phyloP scores from a whole-genome alignment of 306 rosid species.

The Datisca glomerata region DNA sequence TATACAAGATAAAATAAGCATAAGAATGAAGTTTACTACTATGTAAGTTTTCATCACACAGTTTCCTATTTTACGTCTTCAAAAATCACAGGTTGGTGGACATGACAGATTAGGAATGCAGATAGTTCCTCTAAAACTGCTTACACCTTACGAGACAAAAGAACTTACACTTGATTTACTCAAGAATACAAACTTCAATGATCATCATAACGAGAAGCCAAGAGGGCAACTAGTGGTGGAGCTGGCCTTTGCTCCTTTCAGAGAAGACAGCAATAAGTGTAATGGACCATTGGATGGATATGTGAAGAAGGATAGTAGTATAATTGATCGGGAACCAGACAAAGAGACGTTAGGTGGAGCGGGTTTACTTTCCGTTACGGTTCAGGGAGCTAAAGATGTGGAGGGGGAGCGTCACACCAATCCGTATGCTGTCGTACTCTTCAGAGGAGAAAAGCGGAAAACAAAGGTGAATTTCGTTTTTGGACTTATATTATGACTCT shows the following conservation, averaged over 20 bases:
- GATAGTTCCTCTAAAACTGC: constrained; percentile 56
- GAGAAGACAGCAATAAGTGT: constrained; percentile 41
- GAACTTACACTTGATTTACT: constrained; percentile 61
- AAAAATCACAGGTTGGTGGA: constrained; percentile 61
- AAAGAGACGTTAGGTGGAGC: constrained; percentile 38
- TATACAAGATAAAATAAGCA: too few relatives aligned
- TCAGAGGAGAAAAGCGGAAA: constrained; percentile 61
- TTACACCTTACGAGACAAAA: constrained; percentile 43
- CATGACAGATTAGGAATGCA: constrained; percentile 88
- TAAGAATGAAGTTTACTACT: too few relatives aligned
- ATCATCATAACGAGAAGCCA: constrained; percentile 47
- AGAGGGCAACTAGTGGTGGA: constrained; percentile 69
- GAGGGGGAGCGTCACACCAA: constrained; percentile 79
- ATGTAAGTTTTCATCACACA: too few relatives aligned
- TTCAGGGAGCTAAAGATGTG: constrained; percentile 67
- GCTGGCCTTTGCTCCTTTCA: constrained; percentile 68
- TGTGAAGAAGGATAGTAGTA: constrained; percentile 29
- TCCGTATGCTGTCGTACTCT: constrained; percentile 57
- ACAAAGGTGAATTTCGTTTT: constrained; percentile 47
- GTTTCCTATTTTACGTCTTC: too few relatives aligned
- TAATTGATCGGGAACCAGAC: constrained; percentile 18
- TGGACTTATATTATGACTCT: background rate
- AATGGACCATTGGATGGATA: constrained; percentile 19
- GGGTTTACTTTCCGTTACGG: constrained; percentile 58
- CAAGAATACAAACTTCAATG: constrained; percentile 50